Evolutionary conservation across 441 rosid genomes (phyloP).

Genomic region (Populus trichocarpa): DNA sequence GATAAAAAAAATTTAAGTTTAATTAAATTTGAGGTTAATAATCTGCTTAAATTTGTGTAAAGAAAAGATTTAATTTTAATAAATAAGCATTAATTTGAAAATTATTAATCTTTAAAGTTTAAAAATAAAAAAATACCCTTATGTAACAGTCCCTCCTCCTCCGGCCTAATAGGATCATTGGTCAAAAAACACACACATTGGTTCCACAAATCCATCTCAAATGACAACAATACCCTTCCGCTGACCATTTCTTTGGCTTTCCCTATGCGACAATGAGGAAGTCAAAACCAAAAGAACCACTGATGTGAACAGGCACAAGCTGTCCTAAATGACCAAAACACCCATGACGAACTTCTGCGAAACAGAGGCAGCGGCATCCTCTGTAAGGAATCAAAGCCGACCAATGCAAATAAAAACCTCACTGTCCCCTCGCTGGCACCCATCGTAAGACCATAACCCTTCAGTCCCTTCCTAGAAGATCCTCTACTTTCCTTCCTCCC

Average conservation of each 20-base stretch:
- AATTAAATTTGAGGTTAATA: too few species aligned
- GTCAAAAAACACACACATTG: neutral
- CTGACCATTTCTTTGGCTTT: neutral
- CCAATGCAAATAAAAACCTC: slow-evolving; percentile 1
- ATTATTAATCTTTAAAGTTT: too few species aligned
- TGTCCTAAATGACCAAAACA: slow-evolving; percentile 1
- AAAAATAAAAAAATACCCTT: too few species aligned
- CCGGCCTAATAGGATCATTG: too few species aligned
- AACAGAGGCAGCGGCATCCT: slow-evolving; percentile 14
- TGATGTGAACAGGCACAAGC: neutral
- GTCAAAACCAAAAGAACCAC: neutral
- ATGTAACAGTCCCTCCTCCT: too few species aligned
- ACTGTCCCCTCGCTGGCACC: slow-evolving; percentile 33
- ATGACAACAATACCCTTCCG: neutral
- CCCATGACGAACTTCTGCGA: slow-evolving; percentile 22
- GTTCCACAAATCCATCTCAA: neutral
- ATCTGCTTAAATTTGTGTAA: too few species aligned
- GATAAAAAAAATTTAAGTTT: too few species aligned
- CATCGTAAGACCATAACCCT: neutral
- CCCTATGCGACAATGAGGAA: neutral
- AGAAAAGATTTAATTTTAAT: too few species aligned
- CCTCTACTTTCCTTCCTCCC: neutral
- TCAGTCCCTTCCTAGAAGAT: neutral
- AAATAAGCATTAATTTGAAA: too few species aligned
- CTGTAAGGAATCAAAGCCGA: slow-evolving; percentile 21